Conservation (phyloP, 2,329 filamentous ascomycete species). For the Decorospora gaudefroyi region DNA sequence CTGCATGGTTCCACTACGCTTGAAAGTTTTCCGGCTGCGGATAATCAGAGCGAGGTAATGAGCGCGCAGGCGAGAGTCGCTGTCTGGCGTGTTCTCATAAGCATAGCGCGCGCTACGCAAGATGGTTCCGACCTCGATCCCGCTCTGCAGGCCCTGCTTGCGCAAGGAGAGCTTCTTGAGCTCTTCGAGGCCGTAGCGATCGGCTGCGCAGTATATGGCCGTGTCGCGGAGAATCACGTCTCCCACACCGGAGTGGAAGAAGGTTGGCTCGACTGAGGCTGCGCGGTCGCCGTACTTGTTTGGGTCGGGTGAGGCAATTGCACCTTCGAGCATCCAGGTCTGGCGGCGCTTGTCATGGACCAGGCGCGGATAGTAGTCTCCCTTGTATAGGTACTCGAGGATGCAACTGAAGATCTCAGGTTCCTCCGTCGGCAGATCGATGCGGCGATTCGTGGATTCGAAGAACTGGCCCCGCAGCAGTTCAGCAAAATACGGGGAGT, state of each 20-base stretch:
- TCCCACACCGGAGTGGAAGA: constrained; percentile 74
- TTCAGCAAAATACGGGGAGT: constrained; percentile 81
- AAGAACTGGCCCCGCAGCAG: constrained; percentile 73
- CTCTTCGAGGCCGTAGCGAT: constrained; percentile 87
- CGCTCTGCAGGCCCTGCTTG: constrained; percentile 92
- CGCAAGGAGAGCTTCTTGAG: constrained; percentile 88
- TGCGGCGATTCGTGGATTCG: constrained; percentile 71
- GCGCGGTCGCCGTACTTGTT: constrained; percentile 62
- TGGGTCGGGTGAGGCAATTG: constrained; percentile 59
- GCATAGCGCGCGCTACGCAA: constrained; percentile 91
- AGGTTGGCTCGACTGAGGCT: constrained; percentile 68
- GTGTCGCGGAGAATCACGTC: constrained; percentile 87
- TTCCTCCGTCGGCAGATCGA: constrained; percentile 78
- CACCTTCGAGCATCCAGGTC: constrained; percentile 87
- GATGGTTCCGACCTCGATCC: constrained; percentile 89
- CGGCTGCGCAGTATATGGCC: constrained; percentile 89
- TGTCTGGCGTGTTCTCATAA: constrained; percentile 92
- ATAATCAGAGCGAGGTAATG: constrained; percentile 98
- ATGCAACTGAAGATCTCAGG: constrained; percentile 91
- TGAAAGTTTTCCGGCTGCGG: constrained; percentile 95
- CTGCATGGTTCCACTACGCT: constrained; percentile 98
- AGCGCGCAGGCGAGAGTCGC: constrained; percentile 88
- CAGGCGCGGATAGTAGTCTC: constrained; percentile 90
- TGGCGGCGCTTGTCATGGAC: constrained; percentile 82
- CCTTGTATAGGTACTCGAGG: constrained; percentile 97